Evolutionary conservation across 768 basidiomycete genomes (phyloP).

Genomic region (Suillus decipiens): DNA sequence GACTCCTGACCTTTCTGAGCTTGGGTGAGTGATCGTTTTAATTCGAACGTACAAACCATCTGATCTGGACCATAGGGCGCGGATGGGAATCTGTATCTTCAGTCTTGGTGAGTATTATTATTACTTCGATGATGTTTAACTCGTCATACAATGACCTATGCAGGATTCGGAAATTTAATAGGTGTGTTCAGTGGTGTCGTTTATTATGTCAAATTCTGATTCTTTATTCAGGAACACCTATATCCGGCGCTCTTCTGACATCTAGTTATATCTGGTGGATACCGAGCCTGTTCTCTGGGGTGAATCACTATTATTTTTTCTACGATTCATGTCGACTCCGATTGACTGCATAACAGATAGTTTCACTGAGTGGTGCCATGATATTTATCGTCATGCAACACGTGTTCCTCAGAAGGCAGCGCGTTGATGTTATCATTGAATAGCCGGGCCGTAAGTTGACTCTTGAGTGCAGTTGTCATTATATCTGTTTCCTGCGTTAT

Average conservation of each 20-base stretch:
- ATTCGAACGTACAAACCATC: background rate
- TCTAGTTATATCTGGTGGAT: constrained; percentile 55
- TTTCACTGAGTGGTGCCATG: too few relatives aligned
- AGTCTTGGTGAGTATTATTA: constrained; percentile 35
- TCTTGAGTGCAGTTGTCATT: too few relatives aligned
- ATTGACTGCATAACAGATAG: background rate
- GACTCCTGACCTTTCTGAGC: constrained; percentile 48
- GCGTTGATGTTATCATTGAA: too few relatives aligned
- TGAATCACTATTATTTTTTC: constrained; percentile 18
- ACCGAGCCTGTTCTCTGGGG: constrained; percentile 53
- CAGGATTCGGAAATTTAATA: constrained; percentile 29
- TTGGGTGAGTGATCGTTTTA: constrained; percentile 38
- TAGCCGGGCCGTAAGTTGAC: too few relatives aligned
- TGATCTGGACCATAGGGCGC: constrained; percentile 18
- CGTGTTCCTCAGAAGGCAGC: too few relatives aligned
- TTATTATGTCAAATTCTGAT: constrained; percentile 17
- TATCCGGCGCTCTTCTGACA: constrained; percentile 58
- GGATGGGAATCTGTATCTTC: constrained; percentile 52
- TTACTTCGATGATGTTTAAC: too few relatives aligned
- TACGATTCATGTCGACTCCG: background rate
- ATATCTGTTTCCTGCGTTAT: too few relatives aligned
- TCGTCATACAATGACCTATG: background rate
- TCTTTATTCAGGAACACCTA: constrained; percentile 47
- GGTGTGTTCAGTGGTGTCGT: constrained; percentile 14
- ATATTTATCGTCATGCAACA: too few relatives aligned